Base-by-base conservation (phyloP, 345 rosid species). In the Orychophragmus violaceus region DNA sequence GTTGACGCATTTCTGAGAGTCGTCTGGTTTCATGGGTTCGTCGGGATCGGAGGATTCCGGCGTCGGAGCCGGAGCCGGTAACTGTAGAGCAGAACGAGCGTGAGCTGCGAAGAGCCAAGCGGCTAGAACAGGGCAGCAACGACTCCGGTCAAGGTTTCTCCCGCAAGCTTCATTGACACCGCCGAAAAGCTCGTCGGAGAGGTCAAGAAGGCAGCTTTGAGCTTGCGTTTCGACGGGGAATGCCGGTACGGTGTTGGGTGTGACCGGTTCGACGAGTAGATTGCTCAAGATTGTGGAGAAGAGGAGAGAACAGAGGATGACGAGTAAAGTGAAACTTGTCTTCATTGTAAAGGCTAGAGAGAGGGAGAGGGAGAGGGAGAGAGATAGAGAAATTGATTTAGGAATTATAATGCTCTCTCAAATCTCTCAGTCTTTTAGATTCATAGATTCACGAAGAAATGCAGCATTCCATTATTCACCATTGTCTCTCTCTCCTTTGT, bases 31-130 rank as follows among this genome's bases (percentile, higher is more conserved):
- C 91, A 95, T 84, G 2, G 99, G 99, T 16, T 77, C 73, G 66
- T 87, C 95, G 1, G 84, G 79, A 2, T 74, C 84, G 9, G 76
- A 48, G 14, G 76, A 48, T 14, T 83, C 77, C 9, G 90, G 77
- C 8, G 89, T 68, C 5, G 87, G 73, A 30, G 88, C 84, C 8
- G 87, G 80, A 39, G 87, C 82, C 0, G 83, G 77, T 8, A 94
- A 50, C 79, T 88, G 84, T 2, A 94, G 91, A 58, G 99, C 99
- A 5, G 83, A 83, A 46, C 88, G 72, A 16, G 99, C 92, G 62
- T 90, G 99, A 56, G 99, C 99, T 2, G 99, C 97, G 68, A 84
- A 94, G 44, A 94, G 89, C 99, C 99, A 94, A 0, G 99, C 99
- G 0, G 93, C 97, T 5, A 94, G 66, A 6, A 94, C 99, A 0